Percentiles rank a stretch among this genome's conserved stretches.
Evolutionary conservation across 257 asterid species (phyloP).

Genomic region (Paulownia fortunei): DNA sequence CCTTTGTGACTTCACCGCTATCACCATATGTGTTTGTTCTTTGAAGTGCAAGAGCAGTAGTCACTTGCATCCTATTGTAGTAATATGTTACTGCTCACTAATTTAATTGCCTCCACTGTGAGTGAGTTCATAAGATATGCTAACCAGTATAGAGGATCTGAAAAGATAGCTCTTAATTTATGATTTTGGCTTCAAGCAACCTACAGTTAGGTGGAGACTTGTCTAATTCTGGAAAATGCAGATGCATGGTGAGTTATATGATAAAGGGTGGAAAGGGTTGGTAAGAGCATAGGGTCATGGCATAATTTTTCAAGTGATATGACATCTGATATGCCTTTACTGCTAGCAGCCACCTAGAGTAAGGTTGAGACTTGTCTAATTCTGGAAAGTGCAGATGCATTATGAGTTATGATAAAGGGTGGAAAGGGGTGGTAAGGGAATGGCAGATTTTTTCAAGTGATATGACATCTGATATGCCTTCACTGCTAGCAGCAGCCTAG

Average conservation of each 20-base stretch:
- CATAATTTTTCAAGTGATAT: background rate
- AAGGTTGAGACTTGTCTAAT: background rate
- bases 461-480: background rate
- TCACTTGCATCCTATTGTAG: background rate
- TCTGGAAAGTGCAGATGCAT: background rate
- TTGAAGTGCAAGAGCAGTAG: background rate
- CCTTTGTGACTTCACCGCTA: background rate
- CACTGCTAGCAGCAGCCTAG: background rate
- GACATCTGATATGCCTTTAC: background rate
- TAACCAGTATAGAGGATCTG: background rate
- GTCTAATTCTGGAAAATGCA: background rate
- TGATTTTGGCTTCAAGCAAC: background rate
- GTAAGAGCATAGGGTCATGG: background rate
- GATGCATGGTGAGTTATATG: background rate
- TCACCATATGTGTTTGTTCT: background rate
- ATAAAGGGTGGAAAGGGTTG: background rate
- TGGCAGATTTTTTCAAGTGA: background rate
- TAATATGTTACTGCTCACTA: background rate
- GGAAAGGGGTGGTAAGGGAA: background rate
- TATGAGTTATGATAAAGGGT: background rate
- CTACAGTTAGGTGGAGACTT: background rate
- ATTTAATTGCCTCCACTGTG: slow-evolving; percentile 8
- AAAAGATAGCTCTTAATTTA: background rate
- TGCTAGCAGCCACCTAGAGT: background rate
- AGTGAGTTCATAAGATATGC: slow-evolving; percentile 7